Conservation (phyloP, 1,139 yeast genomes). For the Yamadazyma pseudoaaseri region DNA sequence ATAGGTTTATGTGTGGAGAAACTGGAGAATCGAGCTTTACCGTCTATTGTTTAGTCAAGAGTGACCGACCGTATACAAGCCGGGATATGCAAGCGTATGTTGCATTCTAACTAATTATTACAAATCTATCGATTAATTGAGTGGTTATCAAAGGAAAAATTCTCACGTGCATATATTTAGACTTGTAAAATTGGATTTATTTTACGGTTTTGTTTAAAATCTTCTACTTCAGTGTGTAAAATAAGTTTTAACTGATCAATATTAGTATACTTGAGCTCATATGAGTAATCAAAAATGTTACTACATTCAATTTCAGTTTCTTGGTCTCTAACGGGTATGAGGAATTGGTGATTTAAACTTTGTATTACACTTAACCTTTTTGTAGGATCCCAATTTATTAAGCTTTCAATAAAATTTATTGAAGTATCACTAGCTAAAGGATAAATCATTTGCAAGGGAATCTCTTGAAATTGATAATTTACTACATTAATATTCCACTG, state of each 20-base stretch:
- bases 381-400: constrained; percentile 62
- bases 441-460: constrained; percentile 50
- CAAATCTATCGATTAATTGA: too few species aligned
- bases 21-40: too few species aligned
- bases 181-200: too few species aligned
- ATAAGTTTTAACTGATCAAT: constrained; percentile 42
- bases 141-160: too few species aligned
- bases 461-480: constrained; percentile 24
- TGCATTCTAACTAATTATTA: too few species aligned
- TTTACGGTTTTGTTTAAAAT: constrained; percentile 21
- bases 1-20: neutral
- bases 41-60: too few species aligned
- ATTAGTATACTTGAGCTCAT: constrained; percentile 44
- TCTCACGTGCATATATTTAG: too few species aligned
- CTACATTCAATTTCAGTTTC: constrained; percentile 50
- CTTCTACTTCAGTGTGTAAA: constrained; percentile 45
- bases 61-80: too few species aligned
- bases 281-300: constrained; percentile 57
- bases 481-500: constrained; percentile 26
- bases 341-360: constrained; percentile 52
- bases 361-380: constrained; percentile 47
- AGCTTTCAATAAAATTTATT: constrained; percentile 43
- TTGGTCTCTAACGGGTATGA: constrained; percentile 45
- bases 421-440: constrained; percentile 59
- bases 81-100: too few species aligned